Percentiles rank a stretch among this genome's conserved stretches.
Conservation (phyloP, 2,329 filamentous ascomycete genomes). For the Clarireedia hainanense region DNA sequence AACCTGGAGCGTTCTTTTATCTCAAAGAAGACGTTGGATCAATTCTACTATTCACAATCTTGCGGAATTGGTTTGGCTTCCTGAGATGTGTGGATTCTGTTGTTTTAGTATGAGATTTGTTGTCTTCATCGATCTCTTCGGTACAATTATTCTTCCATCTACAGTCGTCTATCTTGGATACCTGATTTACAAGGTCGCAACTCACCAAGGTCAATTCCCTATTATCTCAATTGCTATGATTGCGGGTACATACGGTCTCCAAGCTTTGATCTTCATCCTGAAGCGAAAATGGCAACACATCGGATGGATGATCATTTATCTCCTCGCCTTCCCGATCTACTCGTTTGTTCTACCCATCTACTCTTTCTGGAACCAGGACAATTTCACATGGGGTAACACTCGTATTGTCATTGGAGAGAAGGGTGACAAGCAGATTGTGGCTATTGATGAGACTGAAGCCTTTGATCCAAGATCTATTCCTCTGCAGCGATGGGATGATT, state of each 20-base stretch:
- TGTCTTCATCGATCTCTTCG: conserved; percentile 87
- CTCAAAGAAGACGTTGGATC: conserved; percentile 98
- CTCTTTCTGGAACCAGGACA: conserved; percentile 99
- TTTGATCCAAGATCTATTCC: conserved; percentile 93
- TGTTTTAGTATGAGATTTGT: conserved; percentile 98
- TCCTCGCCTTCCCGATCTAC: conserved; percentile 91
- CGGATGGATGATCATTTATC: conserved; percentile 99
- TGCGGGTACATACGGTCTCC: conserved; percentile 87
- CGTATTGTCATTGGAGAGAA: conserved; percentile 95
- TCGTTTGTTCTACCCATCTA: conserved; percentile 87
- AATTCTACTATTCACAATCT: conserved; percentile 98
- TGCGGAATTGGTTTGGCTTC: conserved; percentile 79
- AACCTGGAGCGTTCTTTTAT: conserved; percentile 86
- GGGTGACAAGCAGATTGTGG: conserved; percentile 82
- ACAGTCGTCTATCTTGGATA: conserved; percentile 83
- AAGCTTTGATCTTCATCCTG: conserved; percentile 91
- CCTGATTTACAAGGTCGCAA: conserved; percentile 72
- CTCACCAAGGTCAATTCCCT: conserved; percentile 66
- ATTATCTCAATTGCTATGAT: conserved; percentile 83
- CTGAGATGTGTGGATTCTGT: conserved; percentile 97
- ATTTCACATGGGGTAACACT: conserved; percentile 98
- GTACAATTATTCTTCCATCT: conserved; percentile 85
- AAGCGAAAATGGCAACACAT: conserved; percentile 98
- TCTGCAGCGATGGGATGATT: conserved; percentile 95
- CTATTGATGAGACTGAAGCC: conserved; percentile 71